A percentile compares a stretch with the other conserved stretches of the same genome.
These are phyloP conservation scores for Thuja plicata DNA, from an alignment of 83 land plant genomes.

Conservation along the genomic window DNA sequence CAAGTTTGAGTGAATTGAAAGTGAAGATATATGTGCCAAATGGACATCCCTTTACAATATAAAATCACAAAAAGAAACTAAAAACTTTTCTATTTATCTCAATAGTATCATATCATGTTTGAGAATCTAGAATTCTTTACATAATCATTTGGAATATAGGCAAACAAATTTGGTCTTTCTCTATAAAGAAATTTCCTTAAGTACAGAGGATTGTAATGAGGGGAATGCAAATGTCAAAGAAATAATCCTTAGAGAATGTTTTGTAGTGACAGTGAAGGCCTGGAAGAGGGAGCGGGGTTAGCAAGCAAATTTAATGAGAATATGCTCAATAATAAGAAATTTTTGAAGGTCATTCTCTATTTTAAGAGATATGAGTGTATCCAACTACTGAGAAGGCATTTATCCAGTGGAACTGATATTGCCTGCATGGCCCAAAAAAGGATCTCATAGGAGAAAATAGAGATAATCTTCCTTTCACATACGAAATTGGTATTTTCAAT, in stretches of 20 bases:
- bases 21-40: background rate
- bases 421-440: slow-evolving; percentile 18
- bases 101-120: slow-evolving; percentile 23
- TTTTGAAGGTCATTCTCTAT: no score
- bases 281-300: background rate
- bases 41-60: background rate
- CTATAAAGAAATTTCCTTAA: background rate
- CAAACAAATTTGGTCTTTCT: slow-evolving; percentile 7
- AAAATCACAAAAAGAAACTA: background rate
- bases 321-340: background rate
- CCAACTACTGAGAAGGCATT: background rate
- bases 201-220: background rate
- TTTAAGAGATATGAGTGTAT: slow-evolving; percentile 3
- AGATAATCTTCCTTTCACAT: slow-evolving; percentile 32
- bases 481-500: slow-evolving; percentile 76
- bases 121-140: slow-evolving; percentile 44
- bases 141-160: background rate
- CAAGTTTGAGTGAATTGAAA: background rate
- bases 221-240: background rate
- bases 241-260: background rate
- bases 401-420: background rate
- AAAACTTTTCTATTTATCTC: slow-evolving; percentile 21
- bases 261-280: background rate
- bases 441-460: slow-evolving; percentile 16
- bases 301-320: background rate